Conservation (phyloP, 176 grass and related monocot species). For the Oryza coarctata region DNA sequence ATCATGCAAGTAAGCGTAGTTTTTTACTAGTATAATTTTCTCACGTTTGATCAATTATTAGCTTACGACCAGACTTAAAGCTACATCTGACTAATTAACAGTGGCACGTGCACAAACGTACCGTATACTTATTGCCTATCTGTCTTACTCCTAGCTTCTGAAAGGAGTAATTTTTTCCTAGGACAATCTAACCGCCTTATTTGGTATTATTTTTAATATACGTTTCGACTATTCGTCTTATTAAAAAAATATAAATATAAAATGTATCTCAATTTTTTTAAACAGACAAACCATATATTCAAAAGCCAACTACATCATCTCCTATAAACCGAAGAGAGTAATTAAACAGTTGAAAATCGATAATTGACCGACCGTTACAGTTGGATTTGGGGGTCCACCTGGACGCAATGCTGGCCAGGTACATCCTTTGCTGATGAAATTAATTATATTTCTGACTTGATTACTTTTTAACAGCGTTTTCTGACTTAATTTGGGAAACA, state of each 20-base stretch:
- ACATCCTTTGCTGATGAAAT: background rate
- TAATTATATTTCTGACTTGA: background rate
- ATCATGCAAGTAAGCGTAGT: too few relatives aligned
- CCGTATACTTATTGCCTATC: background rate
- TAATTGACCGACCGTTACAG: background rate
- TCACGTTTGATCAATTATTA: background rate
- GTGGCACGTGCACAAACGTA: background rate
- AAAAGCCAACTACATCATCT: too few relatives aligned
- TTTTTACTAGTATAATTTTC: background rate
- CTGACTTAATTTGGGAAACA: background rate
- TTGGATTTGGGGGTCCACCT: background rate
- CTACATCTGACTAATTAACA: background rate
- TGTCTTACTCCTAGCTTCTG: background rate
- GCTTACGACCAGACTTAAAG: background rate
- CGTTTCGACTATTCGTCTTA: too few relatives aligned
- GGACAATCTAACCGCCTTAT: too few relatives aligned
- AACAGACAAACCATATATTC: too few relatives aligned
- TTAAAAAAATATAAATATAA: too few relatives aligned
- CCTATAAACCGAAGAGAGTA: too few relatives aligned
- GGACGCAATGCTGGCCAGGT: background rate
- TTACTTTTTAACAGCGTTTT: background rate
- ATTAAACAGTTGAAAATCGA: too few relatives aligned
- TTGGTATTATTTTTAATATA: too few relatives aligned
- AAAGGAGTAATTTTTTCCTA: too few relatives aligned
- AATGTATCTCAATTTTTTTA: too few relatives aligned